phyloP scores from a whole-genome alignment of 805 yeast genomes.

The Phaffomyces antillensis region DNA sequence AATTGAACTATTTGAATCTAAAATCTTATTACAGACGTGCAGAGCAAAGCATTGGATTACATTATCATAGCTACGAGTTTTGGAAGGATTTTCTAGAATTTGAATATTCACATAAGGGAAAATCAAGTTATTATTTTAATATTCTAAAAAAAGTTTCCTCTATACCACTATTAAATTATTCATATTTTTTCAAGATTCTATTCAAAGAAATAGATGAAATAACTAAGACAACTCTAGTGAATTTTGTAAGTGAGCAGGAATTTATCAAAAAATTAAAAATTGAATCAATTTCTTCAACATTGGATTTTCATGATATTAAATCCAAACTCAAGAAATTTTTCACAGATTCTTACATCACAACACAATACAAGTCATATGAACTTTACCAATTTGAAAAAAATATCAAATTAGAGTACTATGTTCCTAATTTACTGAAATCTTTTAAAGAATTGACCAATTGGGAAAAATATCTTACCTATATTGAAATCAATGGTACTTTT shows the following conservation, averaged over 20 bases:
- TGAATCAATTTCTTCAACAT: slow-evolving; percentile 6
- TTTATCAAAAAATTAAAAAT: slow-evolving; percentile 17
- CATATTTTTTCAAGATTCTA: slow-evolving; percentile 36
- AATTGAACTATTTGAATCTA: slow-evolving; percentile 26
- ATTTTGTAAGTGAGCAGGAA: slow-evolving; percentile 14
- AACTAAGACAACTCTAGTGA: slow-evolving; percentile 4
- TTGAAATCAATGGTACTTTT: slow-evolving; percentile 31
- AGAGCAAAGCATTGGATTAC: slow-evolving; percentile 41
- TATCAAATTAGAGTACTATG: slow-evolving; percentile 32
- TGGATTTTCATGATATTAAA: slow-evolving; percentile 24
- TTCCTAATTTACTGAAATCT: slow-evolving; percentile 25
- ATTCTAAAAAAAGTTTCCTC: slow-evolving; percentile 45
- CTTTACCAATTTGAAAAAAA: slow-evolving; percentile 42
- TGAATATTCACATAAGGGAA: slow-evolving; percentile 30
- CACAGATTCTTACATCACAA: slow-evolving; percentile 47
- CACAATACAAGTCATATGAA: slow-evolving; percentile 46
- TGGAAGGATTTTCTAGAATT: slow-evolving; percentile 44
- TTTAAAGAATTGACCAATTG: slow-evolving; percentile 50
- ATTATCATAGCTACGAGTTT: slow-evolving; percentile 43
- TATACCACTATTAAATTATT: slow-evolving; percentile 49
- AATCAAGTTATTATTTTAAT: slow-evolving; percentile 17
- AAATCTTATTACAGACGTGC: slow-evolving; percentile 38
- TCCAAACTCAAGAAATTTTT: slow-evolving; percentile 38
- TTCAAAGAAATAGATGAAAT: slow-evolving; percentile 27
- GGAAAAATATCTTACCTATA: slow-evolving; percentile 48